Evolutionary conservation across 2,329 filamentous ascomycete species (phyloP).

Genomic region (Stagonosporopsis tanaceti): DNA sequence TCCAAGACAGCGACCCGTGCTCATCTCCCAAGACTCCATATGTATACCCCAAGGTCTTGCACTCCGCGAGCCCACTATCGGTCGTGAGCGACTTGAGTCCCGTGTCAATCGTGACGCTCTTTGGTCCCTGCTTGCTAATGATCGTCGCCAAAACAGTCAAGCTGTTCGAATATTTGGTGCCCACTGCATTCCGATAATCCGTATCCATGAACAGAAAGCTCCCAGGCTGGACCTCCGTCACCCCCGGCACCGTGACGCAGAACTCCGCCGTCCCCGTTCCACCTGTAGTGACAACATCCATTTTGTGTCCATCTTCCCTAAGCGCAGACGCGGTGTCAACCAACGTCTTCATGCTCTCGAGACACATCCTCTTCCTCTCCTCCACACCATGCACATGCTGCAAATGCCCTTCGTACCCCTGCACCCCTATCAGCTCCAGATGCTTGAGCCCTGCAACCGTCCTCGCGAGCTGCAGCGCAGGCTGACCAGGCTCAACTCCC

Average conservation of each 20-base stretch:
- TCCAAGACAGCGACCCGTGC: constrained; percentile 59
- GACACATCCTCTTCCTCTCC: constrained; percentile 54
- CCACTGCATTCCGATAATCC: constrained; percentile 63
- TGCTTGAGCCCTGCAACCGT: constrained; percentile 50
- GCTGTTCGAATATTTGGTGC: constrained; percentile 59
- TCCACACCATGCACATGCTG: constrained; percentile 59
- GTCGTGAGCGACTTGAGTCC: constrained; percentile 62
- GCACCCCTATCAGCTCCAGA: constrained; percentile 58
- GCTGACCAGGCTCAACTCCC: constrained; percentile 55
- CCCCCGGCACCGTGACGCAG: constrained; percentile 58
- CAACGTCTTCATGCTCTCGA: constrained; percentile 57
- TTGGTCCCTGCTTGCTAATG: constrained; percentile 57
- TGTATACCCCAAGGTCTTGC: constrained; percentile 52
- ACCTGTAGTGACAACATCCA: constrained; percentile 61
- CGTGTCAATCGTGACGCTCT: constrained; percentile 58
- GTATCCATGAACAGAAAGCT: constrained; percentile 67
- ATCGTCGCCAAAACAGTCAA: constrained; percentile 60
- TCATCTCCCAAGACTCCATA: constrained; percentile 60
- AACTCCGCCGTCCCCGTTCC: constrained; percentile 64
- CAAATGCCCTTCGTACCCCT: constrained; percentile 63
- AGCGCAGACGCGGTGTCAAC: constrained; percentile 55
- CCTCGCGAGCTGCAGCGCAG: constrained; percentile 52
- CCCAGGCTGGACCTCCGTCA: constrained; percentile 64
- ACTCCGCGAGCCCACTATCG: constrained; percentile 61
- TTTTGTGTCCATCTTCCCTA: constrained; percentile 53